These are phyloP conservation scores for Cladosporium sphaerospermum DNA, from an alignment of 2,329 filamentous ascomycete species.

Conservation along the genomic window DNA sequence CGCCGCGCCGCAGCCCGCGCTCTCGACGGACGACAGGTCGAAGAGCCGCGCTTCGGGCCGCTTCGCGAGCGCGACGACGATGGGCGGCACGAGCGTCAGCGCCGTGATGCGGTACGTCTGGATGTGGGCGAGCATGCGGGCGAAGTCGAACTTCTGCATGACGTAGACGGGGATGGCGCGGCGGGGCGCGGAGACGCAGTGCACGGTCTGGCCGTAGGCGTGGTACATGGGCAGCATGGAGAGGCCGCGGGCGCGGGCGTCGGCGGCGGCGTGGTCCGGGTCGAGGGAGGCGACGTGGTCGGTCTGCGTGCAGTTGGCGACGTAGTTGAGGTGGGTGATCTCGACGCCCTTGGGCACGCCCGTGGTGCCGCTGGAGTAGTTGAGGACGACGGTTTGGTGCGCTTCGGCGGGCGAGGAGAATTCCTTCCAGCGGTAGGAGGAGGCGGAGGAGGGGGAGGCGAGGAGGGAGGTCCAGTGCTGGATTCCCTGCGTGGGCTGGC, in stretches of 20 bases:
- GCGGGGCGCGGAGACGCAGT: slow-evolving; percentile 55
- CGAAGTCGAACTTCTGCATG: slow-evolving; percentile 72
- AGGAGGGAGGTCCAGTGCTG: slow-evolving; percentile 61
- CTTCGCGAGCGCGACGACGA: slow-evolving; percentile 68
- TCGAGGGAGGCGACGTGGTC: slow-evolving; percentile 43
- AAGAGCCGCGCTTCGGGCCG: slow-evolving; percentile 58
- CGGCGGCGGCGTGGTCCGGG: slow-evolving; percentile 44
- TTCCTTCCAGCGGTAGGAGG: slow-evolving; percentile 58
- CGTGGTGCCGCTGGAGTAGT: slow-evolving; percentile 75
- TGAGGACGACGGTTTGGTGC: slow-evolving; percentile 59
- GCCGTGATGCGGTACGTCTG: slow-evolving; percentile 63
- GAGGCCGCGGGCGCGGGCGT: slow-evolving; percentile 42
- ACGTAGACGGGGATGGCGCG: slow-evolving; percentile 62
- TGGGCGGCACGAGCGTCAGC: slow-evolving; percentile 65
- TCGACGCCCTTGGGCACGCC: slow-evolving; percentile 79
- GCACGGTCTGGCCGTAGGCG: slow-evolving; percentile 58
- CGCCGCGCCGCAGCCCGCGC: slow-evolving; percentile 61
- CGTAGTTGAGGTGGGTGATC: slow-evolving; percentile 70
- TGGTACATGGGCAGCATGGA: slow-evolving; percentile 69
- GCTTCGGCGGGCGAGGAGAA: slow-evolving; percentile 44
- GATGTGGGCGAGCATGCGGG: slow-evolving; percentile 62
- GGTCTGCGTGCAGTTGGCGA: slow-evolving; percentile 62
- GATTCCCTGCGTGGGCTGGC: slow-evolving; percentile 34
- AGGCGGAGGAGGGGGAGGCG: slow-evolving; percentile 45
- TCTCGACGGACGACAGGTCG: slow-evolving; percentile 61